These are phyloP conservation scores for Lactifluus rugatus DNA, from an alignment of 768 basidiomycete species.

Conservation along the genomic window DNA sequence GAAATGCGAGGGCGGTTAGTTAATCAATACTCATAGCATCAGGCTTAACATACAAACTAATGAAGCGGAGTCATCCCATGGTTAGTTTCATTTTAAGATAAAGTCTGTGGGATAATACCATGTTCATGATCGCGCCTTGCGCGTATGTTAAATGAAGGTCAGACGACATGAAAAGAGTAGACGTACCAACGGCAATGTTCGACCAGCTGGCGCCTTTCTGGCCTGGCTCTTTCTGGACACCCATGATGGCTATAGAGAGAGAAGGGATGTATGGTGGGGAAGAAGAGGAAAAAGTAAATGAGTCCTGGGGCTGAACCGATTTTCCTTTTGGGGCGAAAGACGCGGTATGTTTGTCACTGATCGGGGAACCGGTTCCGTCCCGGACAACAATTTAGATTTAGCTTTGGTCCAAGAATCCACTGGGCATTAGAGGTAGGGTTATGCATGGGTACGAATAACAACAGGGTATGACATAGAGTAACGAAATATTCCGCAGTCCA, in stretches of 20 bases:
- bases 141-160: not conserved
- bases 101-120: constrained; percentile 45
- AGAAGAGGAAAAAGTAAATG: constrained; percentile 8
- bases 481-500: constrained; percentile 5
- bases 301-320: not conserved
- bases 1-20: constrained; percentile 20
- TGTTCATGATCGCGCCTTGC: constrained; percentile 94
- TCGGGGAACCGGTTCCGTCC: constrained; percentile 5
- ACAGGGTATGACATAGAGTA: constrained; percentile 19
- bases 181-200: constrained; percentile 88
- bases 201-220: constrained; percentile 91
- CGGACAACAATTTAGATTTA: not conserved
- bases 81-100: not conserved
- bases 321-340: not conserved
- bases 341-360: constrained; percentile 1
- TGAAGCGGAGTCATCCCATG: constrained; percentile 3
- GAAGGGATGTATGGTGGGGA: constrained; percentile 6
- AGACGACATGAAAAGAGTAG: not conserved
- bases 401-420: not conserved
- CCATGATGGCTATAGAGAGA: constrained; percentile 39
- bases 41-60: constrained; percentile 29
- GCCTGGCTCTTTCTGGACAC: constrained; percentile 76
- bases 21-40: not conserved
- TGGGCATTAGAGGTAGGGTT: constrained; percentile 9
- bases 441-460: constrained; percentile 18